phyloP scores from a whole-genome alignment of 176 grass and related monocot species.

The Oropetium thomaeum region DNA sequence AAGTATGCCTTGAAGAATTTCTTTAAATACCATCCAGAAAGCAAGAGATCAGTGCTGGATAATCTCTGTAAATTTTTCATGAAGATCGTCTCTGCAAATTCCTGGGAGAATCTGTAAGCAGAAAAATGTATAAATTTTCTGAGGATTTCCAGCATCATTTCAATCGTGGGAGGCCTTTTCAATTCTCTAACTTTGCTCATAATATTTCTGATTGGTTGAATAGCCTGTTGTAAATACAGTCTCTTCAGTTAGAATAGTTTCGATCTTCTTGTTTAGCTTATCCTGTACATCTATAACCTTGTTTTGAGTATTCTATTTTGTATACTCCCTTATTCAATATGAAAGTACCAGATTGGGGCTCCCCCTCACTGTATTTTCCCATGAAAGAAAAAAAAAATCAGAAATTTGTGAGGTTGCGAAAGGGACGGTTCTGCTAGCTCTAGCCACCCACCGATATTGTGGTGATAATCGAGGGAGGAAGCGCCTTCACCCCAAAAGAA shows the following conservation, averaged over 20 bases:
- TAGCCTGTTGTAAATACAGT: background rate
- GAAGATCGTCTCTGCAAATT: background rate
- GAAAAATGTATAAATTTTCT: background rate
- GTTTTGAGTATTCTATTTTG: no score
- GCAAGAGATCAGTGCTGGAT: background rate
- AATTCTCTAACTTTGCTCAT: background rate
- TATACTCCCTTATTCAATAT: no score
- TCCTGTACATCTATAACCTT: background rate
- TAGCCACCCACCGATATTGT: slow-evolving; percentile 10
- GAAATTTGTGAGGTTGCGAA: slow-evolving; percentile 18
- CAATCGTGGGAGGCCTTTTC: background rate
- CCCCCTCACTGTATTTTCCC: background rate
- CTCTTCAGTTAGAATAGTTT: background rate
- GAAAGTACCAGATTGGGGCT: background rate
- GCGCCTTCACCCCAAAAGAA: slow-evolving; percentile 15
- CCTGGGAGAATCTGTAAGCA: background rate
- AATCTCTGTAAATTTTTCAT: background rate
- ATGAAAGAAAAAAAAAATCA: slow-evolving; percentile 33
- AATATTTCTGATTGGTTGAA: background rate
- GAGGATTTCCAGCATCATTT: background rate
- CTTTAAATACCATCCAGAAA: background rate
- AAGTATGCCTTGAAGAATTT: background rate
- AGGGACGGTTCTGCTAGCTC: slow-evolving; percentile 25
- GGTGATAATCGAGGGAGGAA: slow-evolving; percentile 30
- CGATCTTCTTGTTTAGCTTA: background rate